Base-by-base conservation (phyloP, 305 asterid genomes). In the Fraxinus nigra region DNA sequence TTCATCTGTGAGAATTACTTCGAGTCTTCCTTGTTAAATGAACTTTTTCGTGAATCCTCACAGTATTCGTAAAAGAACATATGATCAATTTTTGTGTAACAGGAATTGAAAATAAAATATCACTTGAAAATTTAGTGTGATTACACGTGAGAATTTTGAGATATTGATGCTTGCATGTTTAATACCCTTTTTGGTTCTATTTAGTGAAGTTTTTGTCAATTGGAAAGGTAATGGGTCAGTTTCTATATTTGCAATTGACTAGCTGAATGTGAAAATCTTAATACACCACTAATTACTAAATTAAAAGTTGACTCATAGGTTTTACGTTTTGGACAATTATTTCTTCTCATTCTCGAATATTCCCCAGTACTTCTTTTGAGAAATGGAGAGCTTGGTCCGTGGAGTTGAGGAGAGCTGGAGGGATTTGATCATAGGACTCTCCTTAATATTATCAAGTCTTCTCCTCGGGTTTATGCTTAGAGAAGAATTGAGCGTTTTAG, bases 11-110 rank as follows among this genome's bases (percentile, higher is more conserved):
- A 40, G 43, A 70, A n/a, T 74, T 74, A 65, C 43, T 79, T 26
- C 14, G 54, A 24, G 20, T 32, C 7, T 48, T 78, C 38, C 59
- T 82, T 75, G 78, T 46, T 63, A 11, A 46, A 24, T 30, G 54
- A n/a, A 35, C 73, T 75, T 79, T 63, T 83, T 75, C 76, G 63
- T 32, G 69, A 24, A 38, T 10, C 38, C 22, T 81, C 43, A 74
- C 35, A 18, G 56, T 32, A 28, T 30, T 30, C 13, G 16, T 37
- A 34, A 69, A 70, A 18, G 20, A 40, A 26, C 72, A 9, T 3
- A 61, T 61, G 32, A 8, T 18, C 13, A 7, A 20, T 22, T 22
- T 61, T 61, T 61, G 32, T 26, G 30, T 61, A 7, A 20, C 14
- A 7, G 24, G 69, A n/a, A 61, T 22, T 20, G 26, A 61, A 61